A percentile compares a stretch with the other conserved stretches of the same genome.
phyloP scores from a whole-genome alignment of 495 filamentous ascomycete species.

The Margaritispora aquatica region DNA sequence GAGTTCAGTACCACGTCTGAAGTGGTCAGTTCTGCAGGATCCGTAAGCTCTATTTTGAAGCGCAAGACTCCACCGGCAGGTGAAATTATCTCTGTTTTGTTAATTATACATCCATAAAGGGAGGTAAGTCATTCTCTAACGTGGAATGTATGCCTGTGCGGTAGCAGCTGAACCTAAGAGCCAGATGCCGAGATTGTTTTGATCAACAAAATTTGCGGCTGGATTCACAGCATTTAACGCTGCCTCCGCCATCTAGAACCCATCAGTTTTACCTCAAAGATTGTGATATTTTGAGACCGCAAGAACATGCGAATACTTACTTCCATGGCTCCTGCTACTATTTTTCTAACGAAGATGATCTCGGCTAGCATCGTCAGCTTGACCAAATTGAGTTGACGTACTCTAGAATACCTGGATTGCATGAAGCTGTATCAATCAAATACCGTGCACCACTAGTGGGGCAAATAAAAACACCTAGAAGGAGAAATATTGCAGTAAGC shows the following conservation, averaged over 20 bases:
- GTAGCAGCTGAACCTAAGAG: not conserved
- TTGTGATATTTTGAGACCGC: not conserved
- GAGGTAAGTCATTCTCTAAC: too few species aligned
- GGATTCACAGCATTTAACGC: not conserved
- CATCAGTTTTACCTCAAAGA: not conserved
- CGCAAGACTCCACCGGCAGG: not conserved
- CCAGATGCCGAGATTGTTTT: not conserved
- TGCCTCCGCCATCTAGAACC: not conserved
- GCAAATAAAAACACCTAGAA: not conserved
- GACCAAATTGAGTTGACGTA: not conserved
- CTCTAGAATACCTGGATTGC: not conserved
- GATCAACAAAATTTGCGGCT: not conserved
- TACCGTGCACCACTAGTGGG: not conserved
- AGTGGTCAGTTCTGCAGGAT: not conserved
- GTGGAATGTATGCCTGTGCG: not conserved
- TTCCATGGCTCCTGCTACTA: not conserved
- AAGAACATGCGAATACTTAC: not conserved
- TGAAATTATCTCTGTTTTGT: not conserved
- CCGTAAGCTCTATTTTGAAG: not conserved
- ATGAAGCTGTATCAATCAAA: not conserved
- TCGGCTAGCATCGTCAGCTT: not conserved
- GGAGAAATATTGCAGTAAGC: too few species aligned
- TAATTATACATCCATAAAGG: too few species aligned
- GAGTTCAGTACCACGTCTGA: not conserved
- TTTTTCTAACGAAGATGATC: not conserved